Evolutionary conservation across 1,139 yeast species (phyloP).

Genomic region (Debaryomyces subglobosus): DNA sequence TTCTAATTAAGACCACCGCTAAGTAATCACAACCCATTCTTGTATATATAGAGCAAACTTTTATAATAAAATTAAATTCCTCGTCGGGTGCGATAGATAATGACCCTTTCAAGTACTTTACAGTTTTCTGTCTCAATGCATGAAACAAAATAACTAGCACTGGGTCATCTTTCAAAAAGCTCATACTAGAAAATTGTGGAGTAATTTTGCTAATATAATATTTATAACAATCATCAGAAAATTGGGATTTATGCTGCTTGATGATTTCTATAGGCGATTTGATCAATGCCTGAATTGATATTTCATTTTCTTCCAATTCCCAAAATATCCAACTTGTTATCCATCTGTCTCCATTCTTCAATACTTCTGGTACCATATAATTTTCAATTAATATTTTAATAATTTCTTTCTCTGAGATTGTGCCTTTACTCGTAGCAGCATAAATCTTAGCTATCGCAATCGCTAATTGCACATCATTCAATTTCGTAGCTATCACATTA

Average conservation of each 20-base stretch:
- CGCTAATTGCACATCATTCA: conserved; percentile 72
- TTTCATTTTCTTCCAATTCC: conserved; percentile 56
- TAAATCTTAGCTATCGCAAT: conserved; percentile 79
- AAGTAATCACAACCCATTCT: conserved; percentile 93
- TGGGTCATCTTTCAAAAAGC: conserved; percentile 77
- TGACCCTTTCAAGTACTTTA: conserved; percentile 53
- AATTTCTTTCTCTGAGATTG: conserved; percentile 24
- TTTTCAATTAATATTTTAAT: conserved; percentile 52
- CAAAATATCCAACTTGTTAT: conserved; percentile 79
- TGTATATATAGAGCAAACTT: conserved; percentile 67
- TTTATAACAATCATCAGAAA: conserved; percentile 28
- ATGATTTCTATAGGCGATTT: conserved; percentile 54
- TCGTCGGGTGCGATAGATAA: conserved; percentile 43
- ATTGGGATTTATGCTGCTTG: conserved; percentile 21
- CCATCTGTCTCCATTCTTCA: conserved; percentile 77
- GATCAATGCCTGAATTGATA: conserved; percentile 67
- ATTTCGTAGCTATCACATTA: conserved; percentile 66
- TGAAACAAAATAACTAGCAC: conserved; percentile 69
- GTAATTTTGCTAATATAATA: conserved; percentile 21
- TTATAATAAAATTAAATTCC: conserved; percentile 65
- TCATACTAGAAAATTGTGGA: conserved; percentile 22
- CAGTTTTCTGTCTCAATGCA: conserved; percentile 55
- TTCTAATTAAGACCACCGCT: conserved; percentile 60
- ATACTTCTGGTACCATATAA: conserved; percentile 60
- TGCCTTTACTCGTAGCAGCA: conserved; percentile 25